Evolutionary conservation across 345 rosid species (phyloP).

Genomic region (Pistacia atlantica): DNA sequence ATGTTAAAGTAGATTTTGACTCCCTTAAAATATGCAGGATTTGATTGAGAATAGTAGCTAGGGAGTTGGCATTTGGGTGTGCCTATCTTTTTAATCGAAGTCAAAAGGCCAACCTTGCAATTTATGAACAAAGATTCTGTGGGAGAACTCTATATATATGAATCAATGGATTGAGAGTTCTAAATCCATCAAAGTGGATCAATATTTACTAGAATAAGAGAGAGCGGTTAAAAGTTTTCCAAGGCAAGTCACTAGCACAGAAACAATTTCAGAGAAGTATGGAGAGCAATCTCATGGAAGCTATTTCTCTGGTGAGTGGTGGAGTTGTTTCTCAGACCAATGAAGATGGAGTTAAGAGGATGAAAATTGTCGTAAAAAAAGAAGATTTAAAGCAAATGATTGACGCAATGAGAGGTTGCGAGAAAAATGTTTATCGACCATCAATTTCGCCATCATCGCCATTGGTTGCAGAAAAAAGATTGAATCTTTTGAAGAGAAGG

Average conservation of each 20-base stretch:
- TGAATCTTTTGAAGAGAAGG: slow-evolving; percentile 23
- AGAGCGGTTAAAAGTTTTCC: background rate
- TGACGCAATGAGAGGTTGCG: slow-evolving; percentile 23
- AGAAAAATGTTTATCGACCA: background rate
- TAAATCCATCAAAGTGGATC: too few species aligned
- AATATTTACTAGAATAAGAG: background rate
- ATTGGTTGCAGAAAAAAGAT: slow-evolving; percentile 28
- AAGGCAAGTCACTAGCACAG: background rate
- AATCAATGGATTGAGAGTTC: too few species aligned
- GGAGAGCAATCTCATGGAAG: slow-evolving; percentile 25
- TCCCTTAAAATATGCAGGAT: too few species aligned
- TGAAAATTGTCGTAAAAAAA: slow-evolving; percentile 42
- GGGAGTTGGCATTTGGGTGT: too few species aligned
- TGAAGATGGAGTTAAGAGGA: slow-evolving; percentile 35
- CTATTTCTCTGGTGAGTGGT: slow-evolving; percentile 23
- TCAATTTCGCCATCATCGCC: background rate
- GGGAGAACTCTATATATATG: too few species aligned
- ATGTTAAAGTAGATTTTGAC: too few species aligned
- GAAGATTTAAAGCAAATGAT: slow-evolving; percentile 48
- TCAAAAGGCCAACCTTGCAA: too few species aligned
- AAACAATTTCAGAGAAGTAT: slow-evolving; percentile 13
- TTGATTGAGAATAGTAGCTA: too few species aligned
- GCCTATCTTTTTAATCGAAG: too few species aligned
- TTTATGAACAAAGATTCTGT: too few species aligned
- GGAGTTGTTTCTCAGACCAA: slow-evolving; percentile 23